A percentile compares a stretch with the other conserved stretches of the same genome.
Evolutionary conservation across 2,329 filamentous ascomycete species (phyloP).

Genomic region (Capronia coronata): DNA sequence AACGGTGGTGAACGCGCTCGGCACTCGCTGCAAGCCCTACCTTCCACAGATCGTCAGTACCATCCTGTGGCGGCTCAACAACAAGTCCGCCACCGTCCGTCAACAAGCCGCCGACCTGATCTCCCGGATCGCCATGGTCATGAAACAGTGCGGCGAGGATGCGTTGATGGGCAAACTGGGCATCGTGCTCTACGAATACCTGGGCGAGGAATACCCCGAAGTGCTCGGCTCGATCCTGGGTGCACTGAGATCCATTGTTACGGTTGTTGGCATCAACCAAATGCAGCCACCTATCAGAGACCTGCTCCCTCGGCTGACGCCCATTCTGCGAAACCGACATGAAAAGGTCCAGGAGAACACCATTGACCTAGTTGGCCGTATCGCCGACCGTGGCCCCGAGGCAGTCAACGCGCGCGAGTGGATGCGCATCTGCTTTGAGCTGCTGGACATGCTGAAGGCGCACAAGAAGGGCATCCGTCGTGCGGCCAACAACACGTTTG

Average conservation of each 20-base stretch:
- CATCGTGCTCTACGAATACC: conserved; percentile 91
- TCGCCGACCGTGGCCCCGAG: conserved; percentile 92
- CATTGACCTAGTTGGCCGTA: conserved; percentile 94
- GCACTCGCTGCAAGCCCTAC: conserved; percentile 90
- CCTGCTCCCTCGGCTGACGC: conserved; percentile 84
- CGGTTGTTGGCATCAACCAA: conserved; percentile 92
- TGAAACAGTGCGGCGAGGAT: conserved; percentile 98
- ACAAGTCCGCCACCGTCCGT: conserved; percentile 92
- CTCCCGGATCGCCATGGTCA: conserved; percentile 93
- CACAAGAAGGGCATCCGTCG: conserved; percentile 99
- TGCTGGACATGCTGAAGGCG: conserved; percentile 98
- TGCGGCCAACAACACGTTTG: conserved; percentile 98
- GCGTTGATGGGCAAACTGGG: conserved; percentile 92
- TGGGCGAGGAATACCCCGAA: conserved; percentile 97
- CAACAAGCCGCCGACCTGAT: conserved; percentile 96
- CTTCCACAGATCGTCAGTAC: conserved; percentile 95
- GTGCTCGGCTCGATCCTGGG: conserved; percentile 94
- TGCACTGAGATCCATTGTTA: conserved; percentile 90
- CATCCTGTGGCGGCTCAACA: conserved; percentile 93
- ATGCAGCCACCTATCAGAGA: conserved; percentile 99
- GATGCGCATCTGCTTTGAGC: conserved; percentile 99
- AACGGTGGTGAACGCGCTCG: conserved; percentile 91
- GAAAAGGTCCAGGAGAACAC: conserved; percentile 99
- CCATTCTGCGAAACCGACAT: conserved; percentile 96
- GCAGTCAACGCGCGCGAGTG: conserved; percentile 95